A percentile compares a stretch with the other conserved stretches of the same genome.
These are phyloP conservation scores for Hypoxylon lienhwacheense DNA, from an alignment of 495 filamentous ascomycete genomes.

Conservation along the genomic window DNA sequence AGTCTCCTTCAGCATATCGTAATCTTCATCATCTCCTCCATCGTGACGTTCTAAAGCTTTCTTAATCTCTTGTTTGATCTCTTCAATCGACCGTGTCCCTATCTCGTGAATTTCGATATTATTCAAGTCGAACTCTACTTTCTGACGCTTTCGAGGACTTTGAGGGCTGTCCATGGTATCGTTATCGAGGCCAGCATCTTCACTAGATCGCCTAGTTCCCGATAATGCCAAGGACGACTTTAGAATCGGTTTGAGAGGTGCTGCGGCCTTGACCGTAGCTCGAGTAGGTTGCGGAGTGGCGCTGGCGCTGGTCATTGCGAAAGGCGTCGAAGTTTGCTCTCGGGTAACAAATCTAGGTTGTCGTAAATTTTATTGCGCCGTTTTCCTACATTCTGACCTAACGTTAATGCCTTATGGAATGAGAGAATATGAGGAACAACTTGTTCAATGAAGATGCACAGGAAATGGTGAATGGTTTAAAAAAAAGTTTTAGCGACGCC, in stretches of 20 bases:
- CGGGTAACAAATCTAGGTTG: slow-evolving; percentile 3
- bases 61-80: slow-evolving; percentile 72
- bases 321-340: slow-evolving; percentile 32
- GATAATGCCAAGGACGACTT: slow-evolving; percentile 43
- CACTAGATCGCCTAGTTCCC: slow-evolving; percentile 42
- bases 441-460: slow-evolving; percentile 1
- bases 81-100: slow-evolving; percentile 47
- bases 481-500: too few relatives aligned
- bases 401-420: not conserved
- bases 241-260: slow-evolving; percentile 51
- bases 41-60: slow-evolving; percentile 69
- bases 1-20: slow-evolving; percentile 69
- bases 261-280: slow-evolving; percentile 20
- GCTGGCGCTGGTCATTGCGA: slow-evolving; percentile 37
- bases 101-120: slow-evolving; percentile 65
- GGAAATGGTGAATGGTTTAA: slow-evolving; percentile 1
- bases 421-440: slow-evolving; percentile 1
- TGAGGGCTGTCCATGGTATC: slow-evolving; percentile 42
- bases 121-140: slow-evolving; percentile 74
- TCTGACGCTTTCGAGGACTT: slow-evolving; percentile 51
- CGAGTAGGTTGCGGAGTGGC: slow-evolving; percentile 31
- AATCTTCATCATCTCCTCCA: slow-evolving; percentile 68
- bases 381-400: slow-evolving; percentile 26
- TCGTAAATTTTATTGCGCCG: slow-evolving; percentile 8
- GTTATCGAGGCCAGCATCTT: slow-evolving; percentile 46